Evolutionary conservation across 495 filamentous ascomycete species (phyloP), one percentile per base, ranked within the genome.

Genomic region (Evansstolkia leycettana): DNA sequence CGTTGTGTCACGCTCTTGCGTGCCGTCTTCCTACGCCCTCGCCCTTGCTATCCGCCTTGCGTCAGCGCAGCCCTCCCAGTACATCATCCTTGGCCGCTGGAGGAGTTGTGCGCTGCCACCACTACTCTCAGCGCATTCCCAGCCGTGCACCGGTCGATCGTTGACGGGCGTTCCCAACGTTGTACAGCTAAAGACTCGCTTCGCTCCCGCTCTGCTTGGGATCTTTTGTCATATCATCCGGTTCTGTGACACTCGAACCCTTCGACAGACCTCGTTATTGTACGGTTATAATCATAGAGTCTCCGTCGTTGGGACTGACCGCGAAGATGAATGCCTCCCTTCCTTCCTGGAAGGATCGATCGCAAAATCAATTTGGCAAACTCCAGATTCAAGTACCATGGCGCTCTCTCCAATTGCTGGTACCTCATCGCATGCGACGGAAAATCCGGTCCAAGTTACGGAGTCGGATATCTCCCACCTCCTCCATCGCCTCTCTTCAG

Each of bases 391-490:
- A 64, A 38, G 50, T 65, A 29, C 64, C 64, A 62, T 69, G 64
- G 64, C 60, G 62, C 27, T 68, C 64, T 25, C 61, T 68, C 23
- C 60, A 66, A 41, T 54, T 68, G 2, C 47, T 68, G 17, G 62
- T 88, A 14, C 79, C 83, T 12, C 76, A 82, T 55, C 73, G 80
- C 28, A 70, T 82, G 58, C 78, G 82, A 32, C 69, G 80, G 41
- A 75, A 71, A 59, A 64, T 88, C 46, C 72, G 80, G 33, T 82
- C 81, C 31, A 81, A 78, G 46, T 58, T 88, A 50, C 81, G 80
- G 37, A 76, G 72, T 57, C 64, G 76, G 26, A 67, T 80, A 47
- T 79, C 82, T 15, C 78, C 81, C 26, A 70, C 77, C 7, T 79
- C 78, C 17, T 76, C 73, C 34, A 70, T 96, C 51, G 67, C 84